phyloP scores from a whole-genome alignment of 768 basidiomycete species.

The Lentinus brumalis region DNA sequence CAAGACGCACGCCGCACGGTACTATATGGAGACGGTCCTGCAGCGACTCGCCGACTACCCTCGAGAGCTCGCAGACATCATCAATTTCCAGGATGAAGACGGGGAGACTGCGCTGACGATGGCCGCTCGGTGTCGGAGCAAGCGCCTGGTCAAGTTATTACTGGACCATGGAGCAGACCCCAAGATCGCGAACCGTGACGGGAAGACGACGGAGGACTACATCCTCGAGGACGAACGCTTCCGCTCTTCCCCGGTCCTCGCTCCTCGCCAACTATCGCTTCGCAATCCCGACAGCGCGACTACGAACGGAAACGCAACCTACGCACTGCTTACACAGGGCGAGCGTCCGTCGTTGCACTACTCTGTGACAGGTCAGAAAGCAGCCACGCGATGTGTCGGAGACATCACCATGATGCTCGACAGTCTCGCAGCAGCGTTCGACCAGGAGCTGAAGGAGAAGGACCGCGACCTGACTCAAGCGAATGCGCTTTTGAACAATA shows the following conservation, averaged over 20 bases:
- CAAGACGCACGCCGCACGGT: slow-evolving; percentile 95
- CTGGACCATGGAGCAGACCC: slow-evolving; percentile 97
- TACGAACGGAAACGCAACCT: slow-evolving; percentile 39
- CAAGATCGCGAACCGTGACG: slow-evolving; percentile 90
- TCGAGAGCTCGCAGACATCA: slow-evolving; percentile 93
- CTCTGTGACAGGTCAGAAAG: slow-evolving; percentile 82
- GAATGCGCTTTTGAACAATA: slow-evolving; percentile 79
- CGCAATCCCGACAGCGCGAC: slow-evolving; percentile 55
- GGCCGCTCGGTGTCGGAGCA: slow-evolving; percentile 93
- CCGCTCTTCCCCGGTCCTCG: slow-evolving; percentile 84
- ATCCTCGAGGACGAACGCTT: slow-evolving; percentile 98
- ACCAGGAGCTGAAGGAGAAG: slow-evolving; percentile 88
- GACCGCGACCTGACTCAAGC: slow-evolving; percentile 92
- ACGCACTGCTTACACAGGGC: slow-evolving; percentile 13
- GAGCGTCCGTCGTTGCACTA: slow-evolving; percentile 80
- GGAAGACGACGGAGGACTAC: slow-evolving; percentile 97
- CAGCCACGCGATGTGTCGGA: slow-evolving; percentile 81
- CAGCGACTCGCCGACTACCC: slow-evolving; percentile 88
- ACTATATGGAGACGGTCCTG: slow-evolving; percentile 98
- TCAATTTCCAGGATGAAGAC: slow-evolving; percentile 99
- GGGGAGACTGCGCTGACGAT: slow-evolving; percentile 97
- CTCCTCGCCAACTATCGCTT: slow-evolving; percentile 62
- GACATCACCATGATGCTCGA: slow-evolving; percentile 88
- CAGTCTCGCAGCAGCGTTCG: slow-evolving; percentile 85
- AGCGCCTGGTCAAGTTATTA: slow-evolving; percentile 91